These are phyloP conservation scores for Xylaria telfairii DNA, from an alignment of 495 filamentous ascomycete genomes.

Conservation along the genomic window DNA sequence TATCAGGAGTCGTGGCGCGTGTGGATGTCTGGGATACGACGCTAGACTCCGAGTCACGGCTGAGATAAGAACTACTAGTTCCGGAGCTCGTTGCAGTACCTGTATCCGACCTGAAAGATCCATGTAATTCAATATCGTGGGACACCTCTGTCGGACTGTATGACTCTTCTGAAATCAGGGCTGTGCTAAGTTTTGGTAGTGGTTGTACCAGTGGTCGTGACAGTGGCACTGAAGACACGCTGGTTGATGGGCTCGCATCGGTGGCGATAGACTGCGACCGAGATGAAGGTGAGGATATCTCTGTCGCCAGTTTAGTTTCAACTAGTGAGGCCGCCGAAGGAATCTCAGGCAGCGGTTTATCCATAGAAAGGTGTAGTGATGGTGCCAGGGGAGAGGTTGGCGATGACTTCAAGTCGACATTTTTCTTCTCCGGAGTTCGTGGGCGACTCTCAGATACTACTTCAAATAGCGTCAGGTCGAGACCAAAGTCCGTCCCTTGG, in stretches of 20 bases:
- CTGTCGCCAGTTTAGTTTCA: slow-evolving; percentile 33
- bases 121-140: slow-evolving; percentile 52
- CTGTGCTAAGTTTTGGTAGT: slow-evolving; percentile 57
- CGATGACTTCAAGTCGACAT: slow-evolving; percentile 41
- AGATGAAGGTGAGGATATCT: slow-evolving; percentile 44
- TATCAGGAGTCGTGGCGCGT: slow-evolving; percentile 86
- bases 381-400: slow-evolving; percentile 33
- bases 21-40: slow-evolving; percentile 83
- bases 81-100: slow-evolving; percentile 60
- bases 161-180: slow-evolving; percentile 47
- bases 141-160: slow-evolving; percentile 54
- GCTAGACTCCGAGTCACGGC: slow-evolving; percentile 83
- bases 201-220: slow-evolving; percentile 49
- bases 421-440: slow-evolving; percentile 46
- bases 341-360: slow-evolving; percentile 42
- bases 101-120: slow-evolving; percentile 54
- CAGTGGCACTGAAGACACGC: slow-evolving; percentile 48
- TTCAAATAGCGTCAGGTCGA: slow-evolving; percentile 54
- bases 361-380: slow-evolving; percentile 32
- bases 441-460: slow-evolving; percentile 37
- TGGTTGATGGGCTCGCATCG: slow-evolving; percentile 42
- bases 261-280: slow-evolving; percentile 46
- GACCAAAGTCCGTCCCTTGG: slow-evolving; percentile 49
- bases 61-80: slow-evolving; percentile 75
- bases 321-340: slow-evolving; percentile 47